Conservation (phyloP, 1,139 yeast species). For the Kodamaea alishanica region DNA sequence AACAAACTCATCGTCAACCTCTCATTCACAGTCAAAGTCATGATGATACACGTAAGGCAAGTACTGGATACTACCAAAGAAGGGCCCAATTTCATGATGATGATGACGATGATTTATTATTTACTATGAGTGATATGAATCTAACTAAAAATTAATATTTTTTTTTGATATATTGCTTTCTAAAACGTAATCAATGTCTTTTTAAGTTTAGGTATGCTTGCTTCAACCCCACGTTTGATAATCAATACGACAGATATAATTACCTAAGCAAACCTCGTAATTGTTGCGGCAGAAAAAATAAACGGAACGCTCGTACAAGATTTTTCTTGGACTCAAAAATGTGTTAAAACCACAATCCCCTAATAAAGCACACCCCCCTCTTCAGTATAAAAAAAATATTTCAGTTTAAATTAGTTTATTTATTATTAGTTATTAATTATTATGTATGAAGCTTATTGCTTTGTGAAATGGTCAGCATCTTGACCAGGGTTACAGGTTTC, state of each 20-base stretch:
- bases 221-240: too few relatives aligned
- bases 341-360: too few relatives aligned
- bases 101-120: conserved; percentile 77
- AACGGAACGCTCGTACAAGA: too few relatives aligned
- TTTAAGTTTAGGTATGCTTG: background rate
- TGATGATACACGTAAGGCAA: background rate
- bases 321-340: too few relatives aligned
- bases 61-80: background rate
- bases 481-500: conserved; percentile 73
- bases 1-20: background rate
- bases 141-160: conserved; percentile 25
- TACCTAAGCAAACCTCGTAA: too few relatives aligned
- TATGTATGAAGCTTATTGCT: conserved; percentile 3
- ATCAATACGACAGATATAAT: too few relatives aligned
- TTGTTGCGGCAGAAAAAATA: too few relatives aligned
- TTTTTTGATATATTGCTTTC: background rate
- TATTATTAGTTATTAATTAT: background rate
- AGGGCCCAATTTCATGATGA: conserved; percentile 31
- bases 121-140: conserved; percentile 90
- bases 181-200: background rate
- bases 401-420: background rate
- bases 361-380: too few relatives aligned
- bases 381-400: too few relatives aligned
- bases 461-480: conserved; percentile 36
- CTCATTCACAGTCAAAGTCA: background rate